These are phyloP conservation scores for Diddensiella santjacobensis DNA, from an alignment of 805 yeast genomes.

Conservation along the genomic window DNA sequence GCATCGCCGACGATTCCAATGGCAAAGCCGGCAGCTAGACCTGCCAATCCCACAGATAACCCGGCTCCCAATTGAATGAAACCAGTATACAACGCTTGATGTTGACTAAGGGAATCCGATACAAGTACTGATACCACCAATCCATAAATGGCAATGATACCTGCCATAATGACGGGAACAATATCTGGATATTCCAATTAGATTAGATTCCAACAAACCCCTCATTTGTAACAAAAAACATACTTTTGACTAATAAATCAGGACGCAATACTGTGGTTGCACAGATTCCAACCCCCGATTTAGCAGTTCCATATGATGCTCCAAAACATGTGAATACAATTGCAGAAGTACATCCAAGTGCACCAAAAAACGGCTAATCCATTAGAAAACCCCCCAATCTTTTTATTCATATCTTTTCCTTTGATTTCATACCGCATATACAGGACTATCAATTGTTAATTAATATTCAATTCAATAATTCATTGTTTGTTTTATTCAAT, in stretches of 20 bases:
- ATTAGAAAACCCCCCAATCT: not conserved
- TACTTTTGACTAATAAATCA: constrained; percentile 78
- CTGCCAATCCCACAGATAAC: constrained; percentile 92
- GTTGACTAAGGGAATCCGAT: constrained; percentile 81
- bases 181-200: constrained; percentile 40
- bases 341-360: constrained; percentile 99
- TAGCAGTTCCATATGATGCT: constrained; percentile 99
- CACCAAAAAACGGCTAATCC: constrained; percentile 90
- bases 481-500: too few relatives aligned
- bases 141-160: constrained; percentile 98
- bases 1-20: constrained; percentile 99
- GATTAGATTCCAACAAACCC: not conserved
- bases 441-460: constrained; percentile 48
- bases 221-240: not conserved
- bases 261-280: constrained; percentile 98
- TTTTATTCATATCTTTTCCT: not conserved
- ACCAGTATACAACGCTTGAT: constrained; percentile 92
- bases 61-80: constrained; percentile 99
- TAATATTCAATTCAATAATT: constrained; percentile 13
- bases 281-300: constrained; percentile 98
- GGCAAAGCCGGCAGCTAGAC: constrained; percentile 98
- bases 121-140: constrained; percentile 93
- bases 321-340: constrained; percentile 98
- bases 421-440: constrained; percentile 51
- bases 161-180: constrained; percentile 98